These are phyloP conservation scores for Brassica rapa DNA, from an alignment of 345 rosid genomes.

Conservation along the genomic window DNA sequence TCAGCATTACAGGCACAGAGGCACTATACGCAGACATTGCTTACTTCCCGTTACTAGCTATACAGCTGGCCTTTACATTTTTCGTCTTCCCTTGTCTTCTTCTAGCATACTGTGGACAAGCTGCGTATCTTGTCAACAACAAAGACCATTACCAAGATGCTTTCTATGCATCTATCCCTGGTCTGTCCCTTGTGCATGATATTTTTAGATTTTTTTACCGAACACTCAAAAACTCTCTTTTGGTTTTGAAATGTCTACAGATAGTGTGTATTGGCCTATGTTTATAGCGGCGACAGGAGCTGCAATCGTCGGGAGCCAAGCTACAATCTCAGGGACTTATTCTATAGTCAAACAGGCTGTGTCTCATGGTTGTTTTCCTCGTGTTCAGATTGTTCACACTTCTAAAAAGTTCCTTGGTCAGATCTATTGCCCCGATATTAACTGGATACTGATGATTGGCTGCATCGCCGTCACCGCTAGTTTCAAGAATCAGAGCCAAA, in stretches of 20 bases:
- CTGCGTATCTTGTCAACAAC: constrained; percentile 77
- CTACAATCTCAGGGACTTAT: constrained; percentile 75
- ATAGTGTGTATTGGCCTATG: constrained; percentile 70
- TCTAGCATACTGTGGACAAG: constrained; percentile 92
- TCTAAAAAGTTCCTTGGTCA: constrained; percentile 71
- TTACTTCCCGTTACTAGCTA: constrained; percentile 63
- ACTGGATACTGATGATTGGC: constrained; percentile 80
- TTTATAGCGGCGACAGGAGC: constrained; percentile 70
- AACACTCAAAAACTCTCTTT: constrained; percentile 1
- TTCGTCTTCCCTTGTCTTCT: constrained; percentile 96
- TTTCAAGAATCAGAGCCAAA: constrained; percentile 71
- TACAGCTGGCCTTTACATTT: constrained; percentile 84
- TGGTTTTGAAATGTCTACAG: constrained; percentile 40
- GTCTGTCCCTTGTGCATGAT: constrained; percentile 41
- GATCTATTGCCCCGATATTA: constrained; percentile 73
- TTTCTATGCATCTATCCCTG: constrained; percentile 87
- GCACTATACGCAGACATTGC: not conserved
- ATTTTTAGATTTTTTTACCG: constrained; percentile 1
- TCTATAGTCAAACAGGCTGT: constrained; percentile 79
- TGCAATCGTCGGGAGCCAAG: constrained; percentile 80
- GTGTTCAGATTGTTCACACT: constrained; percentile 79
- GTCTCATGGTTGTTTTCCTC: constrained; percentile 77
- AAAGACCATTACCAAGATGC: constrained; percentile 59
- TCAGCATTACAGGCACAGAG: constrained; percentile 72
- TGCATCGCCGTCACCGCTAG: constrained; percentile 80